Evolutionary conservation across 2,329 filamentous ascomycete genomes (phyloP), one percentile per base, ranked within the genome.

Genomic region (Paramyrothecium roridum): DNA sequence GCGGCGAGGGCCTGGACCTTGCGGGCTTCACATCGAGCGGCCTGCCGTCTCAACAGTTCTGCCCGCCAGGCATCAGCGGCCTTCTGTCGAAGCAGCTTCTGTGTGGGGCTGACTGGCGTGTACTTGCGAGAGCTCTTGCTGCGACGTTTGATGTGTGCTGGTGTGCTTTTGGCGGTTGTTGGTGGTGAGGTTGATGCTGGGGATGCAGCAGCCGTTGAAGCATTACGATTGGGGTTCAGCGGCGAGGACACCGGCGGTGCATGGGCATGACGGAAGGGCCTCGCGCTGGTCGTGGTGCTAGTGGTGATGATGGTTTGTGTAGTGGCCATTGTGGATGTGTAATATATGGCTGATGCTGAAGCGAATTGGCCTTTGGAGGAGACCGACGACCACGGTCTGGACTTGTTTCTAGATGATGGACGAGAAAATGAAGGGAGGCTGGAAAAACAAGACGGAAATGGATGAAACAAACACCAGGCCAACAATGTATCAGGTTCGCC

Each of bases 31-130:
- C 62, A 67, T 49, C 58, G 60, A 12, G 58, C 56, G 46, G 66
- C 59, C 50, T 70, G 67, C 19, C 63, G 61, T 46, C 60, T 64
- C 46, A 70, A 59, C 16, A 67, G 64, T 60, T 72, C 67, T 33
- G 68, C 70, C 19, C 64, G 68, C 73, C 74, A 76, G 7, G 75
- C 75, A 53, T 67, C 65, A 6, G 71, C 73, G 2, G 74, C 76
- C 58, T 77, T 77, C 54, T 71, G 66, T 26, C 76, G 68, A 55
- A 78, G 69, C 19, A 78, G 61, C 30, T 65, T 66, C 59, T 78
- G 67, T 1, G 73, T 71, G 21, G 76, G 75, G 55, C 76, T 77
- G 52, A 69, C 60, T 21, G 65, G 63, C 43, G 59, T 54, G 46
- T 58, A 57, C 17, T 61, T 48, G 50, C 59, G 57, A 37, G 58